Percentiles rank a stretch among this genome's conserved stretches.
Evolutionary conservation across 495 filamentous ascomycete genomes (phyloP).

Genomic region (Hamigera avellanea): DNA sequence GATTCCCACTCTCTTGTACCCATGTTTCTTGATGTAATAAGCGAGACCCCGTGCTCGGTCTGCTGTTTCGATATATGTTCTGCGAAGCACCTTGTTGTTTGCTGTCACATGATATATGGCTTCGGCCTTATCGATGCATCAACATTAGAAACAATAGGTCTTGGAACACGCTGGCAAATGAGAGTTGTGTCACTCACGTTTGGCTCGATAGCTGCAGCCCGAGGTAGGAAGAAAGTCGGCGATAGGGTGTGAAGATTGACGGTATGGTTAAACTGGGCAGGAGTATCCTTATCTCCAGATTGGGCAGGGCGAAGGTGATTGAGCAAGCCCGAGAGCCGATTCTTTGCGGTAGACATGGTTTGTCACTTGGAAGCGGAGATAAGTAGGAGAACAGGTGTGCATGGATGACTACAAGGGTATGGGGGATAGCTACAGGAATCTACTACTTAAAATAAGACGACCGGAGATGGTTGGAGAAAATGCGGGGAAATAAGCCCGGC

Average conservation of each 20-base stretch:
- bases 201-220: constrained; percentile 84
- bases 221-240: constrained; percentile 79
- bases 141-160: too few species aligned
- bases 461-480: constrained; percentile 1
- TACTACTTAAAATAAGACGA: too few species aligned
- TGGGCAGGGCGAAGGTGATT: constrained; percentile 43
- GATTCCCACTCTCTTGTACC: constrained; percentile 62
- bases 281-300: constrained; percentile 9
- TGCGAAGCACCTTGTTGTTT: constrained; percentile 58
- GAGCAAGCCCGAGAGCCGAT: constrained; percentile 49
- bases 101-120: constrained; percentile 84
- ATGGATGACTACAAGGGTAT: too few species aligned
- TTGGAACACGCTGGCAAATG: too few species aligned
- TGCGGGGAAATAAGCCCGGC: constrained; percentile 1
- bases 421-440: too few species aligned
- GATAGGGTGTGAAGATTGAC: constrained; percentile 71
- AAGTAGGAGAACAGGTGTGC: not conserved
- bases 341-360: constrained; percentile 42
- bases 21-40: constrained; percentile 68
- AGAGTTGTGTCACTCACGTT: constrained; percentile 37
- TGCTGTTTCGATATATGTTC: constrained; percentile 70
- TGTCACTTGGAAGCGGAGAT: not conserved
- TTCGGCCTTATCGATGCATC: constrained; percentile 40
- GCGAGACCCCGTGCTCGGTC: constrained; percentile 77
- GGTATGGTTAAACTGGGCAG: constrained; percentile 30